A percentile compares a stretch with the other conserved stretches of the same genome.
phyloP scores from a whole-genome alignment of 345 rosid genomes.

The Salix caprea region DNA sequence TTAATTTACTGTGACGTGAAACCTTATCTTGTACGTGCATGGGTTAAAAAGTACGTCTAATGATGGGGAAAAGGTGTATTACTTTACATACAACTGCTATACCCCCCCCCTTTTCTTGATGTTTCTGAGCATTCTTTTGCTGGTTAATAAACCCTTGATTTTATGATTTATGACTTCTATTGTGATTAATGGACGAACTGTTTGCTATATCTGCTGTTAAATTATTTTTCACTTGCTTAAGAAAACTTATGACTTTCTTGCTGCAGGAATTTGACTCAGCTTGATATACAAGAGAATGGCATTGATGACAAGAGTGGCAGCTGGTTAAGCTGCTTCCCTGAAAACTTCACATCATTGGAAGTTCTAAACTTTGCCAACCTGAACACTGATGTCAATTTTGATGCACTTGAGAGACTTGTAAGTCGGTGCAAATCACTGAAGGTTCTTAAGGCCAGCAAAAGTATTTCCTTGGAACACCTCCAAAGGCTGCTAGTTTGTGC shows the following conservation, averaged over 20 bases:
- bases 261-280: constrained; percentile 62
- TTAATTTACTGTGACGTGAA: not conserved
- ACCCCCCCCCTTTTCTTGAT: not conserved
- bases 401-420: constrained; percentile 61
- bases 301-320: constrained; percentile 50
- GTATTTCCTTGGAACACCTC: constrained; percentile 43
- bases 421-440: constrained; percentile 50
- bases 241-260: constrained; percentile 11
- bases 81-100: not conserved
- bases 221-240: no score
- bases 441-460: constrained; percentile 51
- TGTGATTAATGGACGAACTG: not conserved
- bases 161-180: not conserved
- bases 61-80: not conserved
- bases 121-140: not conserved
- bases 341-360: constrained; percentile 51
- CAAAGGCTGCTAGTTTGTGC: constrained; percentile 46
- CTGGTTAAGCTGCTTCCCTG: constrained; percentile 69
- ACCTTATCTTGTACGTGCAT: not conserved
- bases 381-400: constrained; percentile 43
- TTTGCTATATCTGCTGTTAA: not conserved
- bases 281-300: constrained; percentile 64
- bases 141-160: not conserved
- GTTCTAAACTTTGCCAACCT: constrained; percentile 53
- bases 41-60: not conserved